A percentile compares a stretch with the other conserved stretches of the same genome.
phyloP scores from a whole-genome alignment of 148 eudicot genomes.

The Diospyros kaki region DNA sequence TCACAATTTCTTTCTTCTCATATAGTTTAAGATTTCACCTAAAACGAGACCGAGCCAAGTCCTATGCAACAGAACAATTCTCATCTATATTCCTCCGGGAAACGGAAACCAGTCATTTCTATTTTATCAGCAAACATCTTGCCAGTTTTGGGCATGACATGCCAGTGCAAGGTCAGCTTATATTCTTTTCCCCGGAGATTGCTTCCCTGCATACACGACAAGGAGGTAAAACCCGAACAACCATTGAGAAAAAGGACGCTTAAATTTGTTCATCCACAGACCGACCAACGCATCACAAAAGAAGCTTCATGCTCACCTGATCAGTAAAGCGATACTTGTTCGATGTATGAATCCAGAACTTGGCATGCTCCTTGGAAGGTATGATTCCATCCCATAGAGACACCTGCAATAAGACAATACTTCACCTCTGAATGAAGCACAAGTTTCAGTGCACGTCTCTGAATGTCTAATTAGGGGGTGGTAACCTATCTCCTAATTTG shows the following conservation, averaged over 20 bases:
- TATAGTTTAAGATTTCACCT: background rate
- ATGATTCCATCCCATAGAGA: slow-evolving; percentile 94
- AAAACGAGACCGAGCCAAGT: slow-evolving; percentile 2
- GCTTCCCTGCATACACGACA: slow-evolving; percentile 50
- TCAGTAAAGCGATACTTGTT: slow-evolving; percentile 81
- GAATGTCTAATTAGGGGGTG: too few species aligned
- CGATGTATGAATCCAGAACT: slow-evolving; percentile 52
- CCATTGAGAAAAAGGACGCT: background rate
- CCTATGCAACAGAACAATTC: background rate
- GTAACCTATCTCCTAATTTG: too few species aligned
- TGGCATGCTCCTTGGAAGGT: slow-evolving; percentile 66
- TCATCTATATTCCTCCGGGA: slow-evolving; percentile 66
- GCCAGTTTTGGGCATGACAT: slow-evolving; percentile 99
- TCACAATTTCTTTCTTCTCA: background rate
- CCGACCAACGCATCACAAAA: background rate
- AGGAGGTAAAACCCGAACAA: background rate
- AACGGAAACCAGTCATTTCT: slow-evolving; percentile 65
- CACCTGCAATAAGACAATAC: slow-evolving; percentile 34
- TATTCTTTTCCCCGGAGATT: slow-evolving; percentile 72
- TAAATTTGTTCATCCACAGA: background rate
- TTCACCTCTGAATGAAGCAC: too few species aligned
- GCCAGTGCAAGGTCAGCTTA: slow-evolving; percentile 94
- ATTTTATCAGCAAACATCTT: slow-evolving; percentile 85
- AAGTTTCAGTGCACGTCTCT: too few species aligned
- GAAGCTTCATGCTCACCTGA: slow-evolving; percentile 40